phyloP scores from a whole-genome alignment of 768 basidiomycete species.

The Mycena rosella region DNA sequence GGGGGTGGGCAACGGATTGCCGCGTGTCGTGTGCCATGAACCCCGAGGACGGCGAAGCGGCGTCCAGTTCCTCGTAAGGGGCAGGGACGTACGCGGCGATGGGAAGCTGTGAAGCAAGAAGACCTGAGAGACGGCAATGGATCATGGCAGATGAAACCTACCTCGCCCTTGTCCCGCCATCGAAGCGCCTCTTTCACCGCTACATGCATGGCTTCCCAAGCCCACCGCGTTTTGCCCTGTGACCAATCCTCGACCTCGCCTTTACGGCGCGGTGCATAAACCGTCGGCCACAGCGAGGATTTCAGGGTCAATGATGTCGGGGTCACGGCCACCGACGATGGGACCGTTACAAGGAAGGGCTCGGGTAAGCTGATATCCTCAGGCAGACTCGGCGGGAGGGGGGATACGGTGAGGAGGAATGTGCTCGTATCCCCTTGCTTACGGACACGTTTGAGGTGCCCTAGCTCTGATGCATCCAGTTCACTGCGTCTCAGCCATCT shows the following conservation, averaged over 20 bases:
- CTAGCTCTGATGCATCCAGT: conserved; percentile 71
- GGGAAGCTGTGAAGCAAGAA: conserved; percentile 65
- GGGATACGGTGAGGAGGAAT: conserved; percentile 65
- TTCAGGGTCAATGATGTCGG: conserved; percentile 74
- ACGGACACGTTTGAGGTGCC: conserved; percentile 84
- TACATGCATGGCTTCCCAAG: conserved; percentile 71
- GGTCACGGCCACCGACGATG: conserved; percentile 76
- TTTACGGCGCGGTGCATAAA: conserved; percentile 77
- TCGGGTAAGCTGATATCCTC: conserved; percentile 55
- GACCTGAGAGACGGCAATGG: conserved; percentile 16
- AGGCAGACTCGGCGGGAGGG: conserved; percentile 63
- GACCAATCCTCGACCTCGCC: conserved; percentile 79
- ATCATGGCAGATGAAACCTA: conserved; percentile 45
- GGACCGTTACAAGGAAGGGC: conserved; percentile 74
- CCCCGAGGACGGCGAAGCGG: conserved; percentile 41
- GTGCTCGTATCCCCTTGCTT: conserved; percentile 62
- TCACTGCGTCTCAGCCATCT: conserved; percentile 80
- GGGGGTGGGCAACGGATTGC: conserved; percentile 73
- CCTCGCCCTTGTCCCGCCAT: conserved; percentile 70
- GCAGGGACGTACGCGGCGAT: conserved; percentile 79
- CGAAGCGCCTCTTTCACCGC: conserved; percentile 64
- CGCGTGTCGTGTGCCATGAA: conserved; percentile 82
- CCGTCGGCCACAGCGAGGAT: conserved; percentile 87
- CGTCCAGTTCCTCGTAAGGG: conserved; percentile 53
- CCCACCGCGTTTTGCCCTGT: conserved; percentile 77